These are phyloP conservation scores for Austroboletus festivus DNA, from an alignment of 768 basidiomycete species.

Conservation along the genomic window DNA sequence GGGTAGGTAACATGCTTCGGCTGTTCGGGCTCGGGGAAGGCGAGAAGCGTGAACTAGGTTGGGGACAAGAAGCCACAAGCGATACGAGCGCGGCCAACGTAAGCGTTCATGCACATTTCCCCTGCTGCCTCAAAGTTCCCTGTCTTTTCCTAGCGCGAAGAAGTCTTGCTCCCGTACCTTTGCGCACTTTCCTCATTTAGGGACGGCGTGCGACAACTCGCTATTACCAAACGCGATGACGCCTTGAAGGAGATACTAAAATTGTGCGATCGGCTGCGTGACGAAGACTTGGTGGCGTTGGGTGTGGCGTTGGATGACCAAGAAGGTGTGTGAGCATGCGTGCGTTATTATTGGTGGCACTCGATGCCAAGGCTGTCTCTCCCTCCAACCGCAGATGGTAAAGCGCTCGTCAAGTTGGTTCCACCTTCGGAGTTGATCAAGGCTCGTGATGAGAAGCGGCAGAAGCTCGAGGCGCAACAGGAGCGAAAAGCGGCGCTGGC, in stretches of 20 bases:
- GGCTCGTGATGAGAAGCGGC: constrained; percentile 86
- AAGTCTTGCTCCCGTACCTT: constrained; percentile 85
- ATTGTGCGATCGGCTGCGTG: constrained; percentile 86
- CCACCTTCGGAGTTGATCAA: constrained; percentile 76
- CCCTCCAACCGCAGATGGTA: constrained; percentile 81
- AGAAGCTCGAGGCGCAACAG: constrained; percentile 67
- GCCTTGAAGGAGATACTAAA: constrained; percentile 78
- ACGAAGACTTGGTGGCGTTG: constrained; percentile 85
- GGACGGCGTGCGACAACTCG: constrained; percentile 80
- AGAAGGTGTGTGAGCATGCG: no score
- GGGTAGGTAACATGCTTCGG: constrained; percentile 70
- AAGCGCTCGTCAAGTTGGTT: constrained; percentile 90
- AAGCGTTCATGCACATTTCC: no score
- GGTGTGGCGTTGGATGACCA: constrained; percentile 97
- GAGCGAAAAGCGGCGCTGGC: constrained; percentile 73
- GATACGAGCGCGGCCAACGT: constrained; percentile 36
- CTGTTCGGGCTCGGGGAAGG: constrained; percentile 81
- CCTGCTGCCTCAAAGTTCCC: no score
- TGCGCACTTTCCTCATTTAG: constrained; percentile 84
- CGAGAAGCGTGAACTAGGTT: constrained; percentile 68
- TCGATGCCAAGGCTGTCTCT: no score
- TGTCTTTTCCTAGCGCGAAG: constrained; percentile 60
- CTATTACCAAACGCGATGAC: constrained; percentile 65
- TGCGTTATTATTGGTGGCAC: no score
- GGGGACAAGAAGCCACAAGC: constrained; percentile 66